Base-by-base conservation (phyloP, 768 basidiomycete genomes). In the Mycena kentingensis region DNA sequence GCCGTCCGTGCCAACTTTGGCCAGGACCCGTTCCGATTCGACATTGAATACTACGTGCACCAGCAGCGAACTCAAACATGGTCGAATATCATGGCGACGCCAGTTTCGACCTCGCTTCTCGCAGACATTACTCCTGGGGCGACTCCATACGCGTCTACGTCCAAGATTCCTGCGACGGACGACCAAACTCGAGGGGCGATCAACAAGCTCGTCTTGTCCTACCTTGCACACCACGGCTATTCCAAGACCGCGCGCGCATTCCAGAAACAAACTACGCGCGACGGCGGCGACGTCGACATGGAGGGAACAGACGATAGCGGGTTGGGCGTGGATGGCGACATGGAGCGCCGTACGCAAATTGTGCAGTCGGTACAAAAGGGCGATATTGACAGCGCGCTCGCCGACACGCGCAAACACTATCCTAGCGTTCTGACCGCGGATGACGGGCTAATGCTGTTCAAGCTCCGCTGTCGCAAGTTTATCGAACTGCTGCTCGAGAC, bases 1-100 rank as follows among this genome's bases (percentile, higher is more conserved):
- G 75, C 81, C 12, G 72, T 98, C 32, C 82, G 84, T 28, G 87
- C 86, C 63, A 98, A 98, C 73, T 95, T 98, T 66, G 93, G 93
- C 24, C 85, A 87, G 64, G 83, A 82, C 8, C 78, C 85, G 3
- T 98, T 98, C 81, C 80, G 77, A 60, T 98, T 83, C 67, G 94
- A 97, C 68, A 96, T 98, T 64, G 90, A 94, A 49, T 82, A 85
- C 42, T 83, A 95, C 62, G 88, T 90, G 15, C 84, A 85, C 57
- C 84, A 86, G 60, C 81, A 81, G 59, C 81, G 84, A 46, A 81
- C 83, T 51, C 68, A 64, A 6, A 79, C 81, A 3, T 93, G 91
- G 91, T 70, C 73, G 11, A 79, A 75, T 49, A 88, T 92, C 46
- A 77, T 87, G 60, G 71, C 70, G 41, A 83, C 80, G 1, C 76